Conservation (phyloP, 345 rosid species). For the Aethionema arabicum region DNA sequence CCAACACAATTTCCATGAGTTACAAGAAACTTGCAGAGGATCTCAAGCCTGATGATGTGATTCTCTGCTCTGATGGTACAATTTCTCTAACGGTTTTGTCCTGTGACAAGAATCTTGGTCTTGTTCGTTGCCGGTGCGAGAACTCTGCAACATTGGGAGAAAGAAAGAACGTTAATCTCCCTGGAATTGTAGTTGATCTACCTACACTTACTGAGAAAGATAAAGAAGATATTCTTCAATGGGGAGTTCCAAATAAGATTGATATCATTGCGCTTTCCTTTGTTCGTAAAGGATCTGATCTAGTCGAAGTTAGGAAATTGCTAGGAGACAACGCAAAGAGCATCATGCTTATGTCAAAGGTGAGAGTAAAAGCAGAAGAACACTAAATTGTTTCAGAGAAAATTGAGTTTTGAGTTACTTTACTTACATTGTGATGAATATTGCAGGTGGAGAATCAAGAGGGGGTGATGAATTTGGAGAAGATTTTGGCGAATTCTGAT, state of each 20-base stretch:
- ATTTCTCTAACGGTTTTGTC: constrained; percentile 52
- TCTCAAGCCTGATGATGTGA: constrained; percentile 45
- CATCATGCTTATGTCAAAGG: constrained; percentile 43
- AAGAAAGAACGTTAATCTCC: constrained; percentile 65
- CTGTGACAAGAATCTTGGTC: constrained; percentile 44
- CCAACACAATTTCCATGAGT: constrained; percentile 56
- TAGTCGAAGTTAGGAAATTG: constrained; percentile 46
- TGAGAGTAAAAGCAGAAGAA: not conserved
- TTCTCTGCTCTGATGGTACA: constrained; percentile 61
- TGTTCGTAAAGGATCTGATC: constrained; percentile 64
- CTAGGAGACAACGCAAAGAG: constrained; percentile 46
- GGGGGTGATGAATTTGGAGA: constrained; percentile 61
- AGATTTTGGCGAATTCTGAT: constrained; percentile 59
- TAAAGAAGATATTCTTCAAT: constrained; percentile 51
- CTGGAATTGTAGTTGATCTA: constrained; percentile 62
- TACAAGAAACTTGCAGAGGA: constrained; percentile 57
- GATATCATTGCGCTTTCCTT: constrained; percentile 63
- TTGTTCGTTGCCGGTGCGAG: constrained; percentile 52
- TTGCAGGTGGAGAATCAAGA: constrained; percentile 71
- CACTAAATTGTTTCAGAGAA: not conserved
- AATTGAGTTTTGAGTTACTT: not conserved
- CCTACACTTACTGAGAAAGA: constrained; percentile 63
- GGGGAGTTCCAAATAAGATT: constrained; percentile 61
- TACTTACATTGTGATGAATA: not conserved
- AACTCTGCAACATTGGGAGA: constrained; percentile 59